Evolutionary conservation across 169 alveolate genomes (phyloP), one percentile per base, ranked within the genome.

Genomic region (Hepatocystis sp.): DNA sequence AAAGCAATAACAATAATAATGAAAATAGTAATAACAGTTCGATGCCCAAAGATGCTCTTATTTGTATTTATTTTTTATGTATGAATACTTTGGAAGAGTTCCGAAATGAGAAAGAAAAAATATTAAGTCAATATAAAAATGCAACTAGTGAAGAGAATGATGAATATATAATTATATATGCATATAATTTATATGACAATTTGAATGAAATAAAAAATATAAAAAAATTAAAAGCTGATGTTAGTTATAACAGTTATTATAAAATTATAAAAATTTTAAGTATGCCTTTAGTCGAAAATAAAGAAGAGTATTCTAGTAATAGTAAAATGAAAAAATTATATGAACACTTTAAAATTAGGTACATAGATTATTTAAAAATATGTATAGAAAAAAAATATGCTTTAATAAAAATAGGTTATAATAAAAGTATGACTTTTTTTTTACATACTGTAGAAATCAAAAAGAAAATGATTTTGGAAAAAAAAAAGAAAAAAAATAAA

Each of bases 251-350:
- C 39, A 76, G 60, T n/a, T n/a, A n/a, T 46, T 58, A 44, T 30
- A 76, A 76, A 58, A 76, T 52, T 42, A 76, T 56, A 2, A 76
- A 76, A 76, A 76, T 76, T 15, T 76, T 76, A 63, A 56, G 78
- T 36, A 19, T 76, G 7, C 88, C 88, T 4, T 27, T 76, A n/a
- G 15, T 56, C 3, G 8, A 58, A 21, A 42, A 42, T 56, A 76
- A 56, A 58, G 46, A 76, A 13, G 56, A 76, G 47, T n/a, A 53
- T 5, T 27, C 56, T 44, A 2, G 78, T 2, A 76, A 76, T 36
- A 44, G 42, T 36, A 76, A 76, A 30, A 46, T 46, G 11, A 76
- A 56, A 58, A 76, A 76, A 76, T 46, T 76, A 13, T 76, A 76
- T 56, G 88, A 76, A 28, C 76, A 76, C n/a, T 76, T 76, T 34